A percentile compares a stretch with the other conserved stretches of the same genome.
Conservation (phyloP, 108 stramenopile species). For the Discostella stelligeroides region DNA sequence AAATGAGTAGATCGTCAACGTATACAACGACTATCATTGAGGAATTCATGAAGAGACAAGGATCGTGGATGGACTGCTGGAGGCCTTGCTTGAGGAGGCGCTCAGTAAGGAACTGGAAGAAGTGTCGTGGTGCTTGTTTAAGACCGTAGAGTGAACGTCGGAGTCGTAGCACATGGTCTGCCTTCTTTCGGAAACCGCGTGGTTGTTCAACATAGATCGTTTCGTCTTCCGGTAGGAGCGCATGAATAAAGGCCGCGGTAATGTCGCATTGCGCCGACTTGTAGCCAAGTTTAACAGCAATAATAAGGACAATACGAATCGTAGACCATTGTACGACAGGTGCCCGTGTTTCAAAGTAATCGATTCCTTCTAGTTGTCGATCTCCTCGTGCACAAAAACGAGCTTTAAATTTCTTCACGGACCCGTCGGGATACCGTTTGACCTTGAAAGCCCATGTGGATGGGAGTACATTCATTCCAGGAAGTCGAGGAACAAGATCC, state of each 20-base stretch:
- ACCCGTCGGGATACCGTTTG: too few species aligned
- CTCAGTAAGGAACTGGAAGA: conserved; percentile 35
- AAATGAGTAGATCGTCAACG: conserved; percentile 21
- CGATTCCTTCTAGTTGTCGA: too few species aligned
- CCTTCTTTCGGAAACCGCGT: too few species aligned
- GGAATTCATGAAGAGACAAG: conserved; percentile 47
- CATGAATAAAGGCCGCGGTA: too few species aligned
- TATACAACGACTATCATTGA: conserved; percentile 39
- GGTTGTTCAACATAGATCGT: too few species aligned
- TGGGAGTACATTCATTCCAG: conserved; percentile 33
- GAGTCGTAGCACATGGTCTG: too few species aligned
- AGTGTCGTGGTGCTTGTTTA: too few species aligned
- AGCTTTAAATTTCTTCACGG: conserved; percentile 57
- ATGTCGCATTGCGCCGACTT: conserved; percentile 28
- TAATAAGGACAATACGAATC: conserved; percentile 30
- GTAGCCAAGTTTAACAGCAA: conserved; percentile 3
- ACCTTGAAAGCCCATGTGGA: too few species aligned
- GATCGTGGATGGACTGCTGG: conserved; percentile 45
- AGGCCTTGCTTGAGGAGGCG: conserved; percentile 37
- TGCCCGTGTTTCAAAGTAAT: too few species aligned
- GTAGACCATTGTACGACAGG: too few species aligned
- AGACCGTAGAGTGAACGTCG: conserved; percentile 5
- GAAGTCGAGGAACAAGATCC: too few species aligned
- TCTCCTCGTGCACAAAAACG: conserved; percentile 46
- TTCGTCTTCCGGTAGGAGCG: too few species aligned